Evolutionary conservation across 192 early-diverging fungal genomes (phyloP).

Genomic region (Gigaspora rosea): DNA sequence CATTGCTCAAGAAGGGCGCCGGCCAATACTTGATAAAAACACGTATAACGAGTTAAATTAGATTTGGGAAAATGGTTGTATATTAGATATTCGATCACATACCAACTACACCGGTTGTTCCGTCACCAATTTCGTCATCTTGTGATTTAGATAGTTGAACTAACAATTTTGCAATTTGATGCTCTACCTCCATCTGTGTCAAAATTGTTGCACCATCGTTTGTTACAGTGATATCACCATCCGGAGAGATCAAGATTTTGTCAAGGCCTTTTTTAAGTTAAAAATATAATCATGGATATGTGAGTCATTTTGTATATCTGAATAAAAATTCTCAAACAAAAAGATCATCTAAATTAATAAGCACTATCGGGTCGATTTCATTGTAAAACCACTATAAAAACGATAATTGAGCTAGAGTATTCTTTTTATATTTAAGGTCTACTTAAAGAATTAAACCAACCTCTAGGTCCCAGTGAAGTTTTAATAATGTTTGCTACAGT

Average conservation of each 20-base stretch:
- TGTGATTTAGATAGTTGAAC: slow-evolving; percentile 98
- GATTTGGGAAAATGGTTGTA: no score
- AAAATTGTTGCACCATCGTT: slow-evolving; percentile 99
- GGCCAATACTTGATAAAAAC: slow-evolving; percentile 74
- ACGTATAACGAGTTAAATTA: no score
- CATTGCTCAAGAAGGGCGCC: slow-evolving; percentile 97
- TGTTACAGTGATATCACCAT: slow-evolving; percentile 98
- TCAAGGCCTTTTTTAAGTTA: slow-evolving; percentile 74
- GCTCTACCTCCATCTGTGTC: slow-evolving; percentile 96
- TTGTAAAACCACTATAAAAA: no score
- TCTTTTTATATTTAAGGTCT: no score
- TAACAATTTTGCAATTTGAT: slow-evolving; percentile 98
- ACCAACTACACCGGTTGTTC: slow-evolving; percentile 99
- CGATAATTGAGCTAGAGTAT: no score
- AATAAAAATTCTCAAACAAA: no score
- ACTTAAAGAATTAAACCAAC: slow-evolving; percentile 37
- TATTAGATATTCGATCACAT: not conserved
- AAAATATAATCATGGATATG: no score
- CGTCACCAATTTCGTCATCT: slow-evolving; percentile 99
- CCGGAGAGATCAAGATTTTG: slow-evolving; percentile 99
- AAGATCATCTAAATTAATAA: no score
- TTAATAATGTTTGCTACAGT: slow-evolving; percentile 97
- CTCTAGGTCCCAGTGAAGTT: slow-evolving; percentile 97
- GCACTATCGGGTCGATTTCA: no score
- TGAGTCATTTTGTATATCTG: no score